Evolutionary conservation across 495 filamentous ascomycete genomes (phyloP).

Genomic region (Penicillium desertorum): DNA sequence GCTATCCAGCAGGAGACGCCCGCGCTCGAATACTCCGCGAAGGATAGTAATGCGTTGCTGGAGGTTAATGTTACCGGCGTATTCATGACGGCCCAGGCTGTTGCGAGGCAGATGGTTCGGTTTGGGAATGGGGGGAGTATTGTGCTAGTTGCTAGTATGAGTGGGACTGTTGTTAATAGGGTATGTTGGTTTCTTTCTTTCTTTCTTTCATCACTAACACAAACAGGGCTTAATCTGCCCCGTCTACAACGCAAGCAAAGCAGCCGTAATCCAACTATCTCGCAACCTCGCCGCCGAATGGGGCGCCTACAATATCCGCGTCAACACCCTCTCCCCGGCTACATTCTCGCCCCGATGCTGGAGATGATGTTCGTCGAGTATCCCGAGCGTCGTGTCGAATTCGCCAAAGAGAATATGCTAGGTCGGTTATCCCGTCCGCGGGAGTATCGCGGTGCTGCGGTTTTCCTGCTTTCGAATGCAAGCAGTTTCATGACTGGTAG

Average conservation of each 20-base stretch:
- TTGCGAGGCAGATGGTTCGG: neutral
- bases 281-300: conserved; percentile 69
- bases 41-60: conserved; percentile 70
- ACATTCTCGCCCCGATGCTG: conserved; percentile 43
- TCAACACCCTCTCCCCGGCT: conserved; percentile 52
- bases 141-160: conserved; percentile 75
- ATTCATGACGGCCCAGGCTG: neutral
- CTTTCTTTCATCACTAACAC: too few relatives aligned
- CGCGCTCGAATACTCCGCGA: conserved; percentile 65
- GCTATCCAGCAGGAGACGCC: conserved; percentile 69
- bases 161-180: conserved; percentile 70
- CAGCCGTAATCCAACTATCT: conserved; percentile 62
- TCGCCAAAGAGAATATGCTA: conserved; percentile 39
- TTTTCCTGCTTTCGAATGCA: conserved; percentile 47
- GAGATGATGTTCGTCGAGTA: conserved; percentile 46
- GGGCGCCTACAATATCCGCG: conserved; percentile 41
- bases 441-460: conserved; percentile 43
- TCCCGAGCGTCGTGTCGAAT: conserved; percentile 55
- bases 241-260: conserved; percentile 68
- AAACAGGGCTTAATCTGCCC: conserved; percentile 56
- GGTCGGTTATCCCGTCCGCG: conserved; percentile 39
- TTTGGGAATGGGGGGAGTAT: conserved; percentile 52
- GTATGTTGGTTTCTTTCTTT: conserved; percentile 21
- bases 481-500: conserved; percentile 44
- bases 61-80: conserved; percentile 14